Evolutionary conservation across 2,329 filamentous ascomycete genomes (phyloP), one percentile per base, ranked within the genome.

Genomic region (Parascedosporium putredinis): DNA sequence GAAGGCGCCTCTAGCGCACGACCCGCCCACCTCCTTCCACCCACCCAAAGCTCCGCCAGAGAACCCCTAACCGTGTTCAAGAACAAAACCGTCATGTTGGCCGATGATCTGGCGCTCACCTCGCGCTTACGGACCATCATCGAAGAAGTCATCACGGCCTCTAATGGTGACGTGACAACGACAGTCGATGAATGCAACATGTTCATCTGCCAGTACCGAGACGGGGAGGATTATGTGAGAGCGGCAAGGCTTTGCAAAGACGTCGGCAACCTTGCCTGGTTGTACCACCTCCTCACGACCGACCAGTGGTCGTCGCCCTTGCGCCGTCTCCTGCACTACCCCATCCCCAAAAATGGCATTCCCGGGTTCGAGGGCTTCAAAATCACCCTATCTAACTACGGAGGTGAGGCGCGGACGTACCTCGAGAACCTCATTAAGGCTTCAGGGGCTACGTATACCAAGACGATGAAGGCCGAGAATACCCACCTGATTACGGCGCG

Each of bases 331-430:
- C 72, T 98, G 22, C 93, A 98, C 62, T 98, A 98, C 57, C 93
- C 93, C 0, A 62, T 95, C 12, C 86, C 90, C 4, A 79, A 77
- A 44, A 64, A 82, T 7, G 87, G 88, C 1, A 81, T 98, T 31
- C 79, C 84, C 0, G 90, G 88, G 0, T 96, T 98, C 61, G 66
- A 84, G 52, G 72, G 76, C 6, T 73, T 86, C 63, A 80, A 76
- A 47, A 93, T 98, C 59, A 95, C 89, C 51, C 75, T 98, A 5
- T 97, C 93, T 5, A 98, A 97, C 64, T 98, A 98, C 62, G 88
- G 88, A 43, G 93, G 93, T 27, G 93, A 98, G 64, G 88, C 93
- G 14, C 82, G 93, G 44, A 82, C 88, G 48, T 98, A 97, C 60
- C 75, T 98, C 4, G 90, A 97, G 65, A 97, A 95, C 57, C 75